Percentiles rank a stretch among this genome's conserved stretches.
phyloP scores from a whole-genome alignment of 1,284 basidiomycete species.

The Boletellus deceptivus region DNA sequence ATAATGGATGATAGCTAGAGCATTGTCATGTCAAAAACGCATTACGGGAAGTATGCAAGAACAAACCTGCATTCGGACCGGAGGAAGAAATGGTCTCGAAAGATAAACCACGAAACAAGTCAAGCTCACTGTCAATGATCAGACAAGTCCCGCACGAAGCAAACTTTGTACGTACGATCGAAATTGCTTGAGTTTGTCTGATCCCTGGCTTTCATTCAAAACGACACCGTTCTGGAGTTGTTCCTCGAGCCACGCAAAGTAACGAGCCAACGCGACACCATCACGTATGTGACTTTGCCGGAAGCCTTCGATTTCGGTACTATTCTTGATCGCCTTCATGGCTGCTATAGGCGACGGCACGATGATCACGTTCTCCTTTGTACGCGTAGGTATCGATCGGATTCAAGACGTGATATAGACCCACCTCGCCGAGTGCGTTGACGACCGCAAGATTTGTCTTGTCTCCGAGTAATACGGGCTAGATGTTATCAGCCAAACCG shows the following conservation, averaged over 20 bases:
- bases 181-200: conserved; percentile 76
- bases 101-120: conserved; percentile 83
- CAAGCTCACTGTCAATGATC: conserved; percentile 52
- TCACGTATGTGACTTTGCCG: conserved; percentile 87
- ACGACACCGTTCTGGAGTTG: conserved; percentile 63
- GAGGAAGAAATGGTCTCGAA: conserved; percentile 93
- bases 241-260: conserved; percentile 95
- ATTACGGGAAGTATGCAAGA: neutral
- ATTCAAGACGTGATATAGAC: conserved; percentile 4
- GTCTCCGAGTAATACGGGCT: conserved; percentile 66
- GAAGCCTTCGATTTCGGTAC: conserved; percentile 86
- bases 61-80: conserved; percentile 80
- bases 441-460: conserved; percentile 79
- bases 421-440: conserved; percentile 67
- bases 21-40: conserved; percentile 1
- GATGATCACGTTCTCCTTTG: conserved; percentile 56
- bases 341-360: conserved; percentile 75
- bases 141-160: conserved; percentile 1
- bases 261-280: conserved; percentile 82
- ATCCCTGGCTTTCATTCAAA: conserved; percentile 81
- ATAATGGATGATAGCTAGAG: conserved; percentile 90
- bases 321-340: conserved; percentile 90
- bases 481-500: conserved; percentile 7
- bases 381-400: neutral
- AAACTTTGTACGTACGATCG: conserved; percentile 58